Evolutionary conservation across 2,329 filamentous ascomycete species (phyloP).

Genomic region (Fusarium compactum): DNA sequence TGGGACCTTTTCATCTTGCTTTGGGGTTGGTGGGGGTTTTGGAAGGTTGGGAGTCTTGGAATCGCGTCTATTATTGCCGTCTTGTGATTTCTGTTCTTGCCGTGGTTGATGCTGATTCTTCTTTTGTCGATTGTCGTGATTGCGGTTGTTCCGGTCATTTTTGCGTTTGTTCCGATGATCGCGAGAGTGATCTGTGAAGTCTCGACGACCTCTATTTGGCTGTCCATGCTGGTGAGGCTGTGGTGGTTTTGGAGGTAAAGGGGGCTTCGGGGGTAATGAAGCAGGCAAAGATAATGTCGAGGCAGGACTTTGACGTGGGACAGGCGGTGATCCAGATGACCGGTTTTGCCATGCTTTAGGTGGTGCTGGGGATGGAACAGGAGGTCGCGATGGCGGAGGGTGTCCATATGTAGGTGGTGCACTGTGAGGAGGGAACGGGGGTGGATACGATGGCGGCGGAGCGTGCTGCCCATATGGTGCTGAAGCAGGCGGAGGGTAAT

Average conservation of each 20-base stretch:
- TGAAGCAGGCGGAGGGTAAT: slow-evolving; percentile 38
- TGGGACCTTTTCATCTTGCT: slow-evolving; percentile 48
- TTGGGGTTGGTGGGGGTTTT: slow-evolving; percentile 38
- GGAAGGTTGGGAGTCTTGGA: slow-evolving; percentile 13
- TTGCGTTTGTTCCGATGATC: slow-evolving; percentile 50
- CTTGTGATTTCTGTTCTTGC: slow-evolving; percentile 46
- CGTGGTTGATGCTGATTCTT: slow-evolving; percentile 40
- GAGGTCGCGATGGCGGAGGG: slow-evolving; percentile 28
- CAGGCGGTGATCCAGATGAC: slow-evolving; percentile 30
- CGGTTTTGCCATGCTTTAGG: slow-evolving; percentile 24
- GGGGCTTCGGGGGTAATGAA: slow-evolving; percentile 52
- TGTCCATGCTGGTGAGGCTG: slow-evolving; percentile 31
- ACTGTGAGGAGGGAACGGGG: slow-evolving; percentile 38
- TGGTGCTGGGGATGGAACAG: slow-evolving; percentile 32
- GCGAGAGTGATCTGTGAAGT: slow-evolving; percentile 46
- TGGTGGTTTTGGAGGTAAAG: slow-evolving; percentile 50
- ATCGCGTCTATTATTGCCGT: slow-evolving; percentile 28
- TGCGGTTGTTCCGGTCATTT: slow-evolving; percentile 50
- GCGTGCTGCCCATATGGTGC: slow-evolving; percentile 37
- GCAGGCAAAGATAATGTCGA: slow-evolving; percentile 38
- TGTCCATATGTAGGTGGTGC: slow-evolving; percentile 36
- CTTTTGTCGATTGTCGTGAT: slow-evolving; percentile 48
- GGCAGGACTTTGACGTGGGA: slow-evolving; percentile 32
- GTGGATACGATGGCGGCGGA: slow-evolving; percentile 35
- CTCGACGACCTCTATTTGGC: slow-evolving; percentile 40